Evolutionary conservation across 1,284 basidiomycete species (phyloP), one percentile per base, ranked within the genome.

Genomic region (Pyrrhoderma noxium): DNA sequence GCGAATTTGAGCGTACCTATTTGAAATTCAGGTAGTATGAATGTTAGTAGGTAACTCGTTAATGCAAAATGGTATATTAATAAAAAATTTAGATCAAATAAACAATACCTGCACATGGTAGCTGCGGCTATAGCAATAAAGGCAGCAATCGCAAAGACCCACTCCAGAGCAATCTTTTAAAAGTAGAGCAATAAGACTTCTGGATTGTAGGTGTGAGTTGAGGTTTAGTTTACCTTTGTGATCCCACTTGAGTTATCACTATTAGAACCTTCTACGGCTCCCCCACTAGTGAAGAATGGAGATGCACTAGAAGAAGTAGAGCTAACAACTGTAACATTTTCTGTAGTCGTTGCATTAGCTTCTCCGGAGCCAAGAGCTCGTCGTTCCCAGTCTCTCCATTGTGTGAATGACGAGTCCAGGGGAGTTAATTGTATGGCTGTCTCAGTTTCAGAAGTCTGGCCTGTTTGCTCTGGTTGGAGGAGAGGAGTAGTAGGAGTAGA

Each of bases 101-200:
- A 19, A 16, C 34, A 47, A 18, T 37, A 55, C 53, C 50, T 45
- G 49, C 53, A 55, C 14, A 36, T 44, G 23, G 42, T 45, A 8
- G 52, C 3, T 19, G 43, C 43, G 5, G 46, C 38, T 21, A 56
- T 21, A 14, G 50, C 54, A 2, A 48, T 25, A 13, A 56, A 22
- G 3, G 40, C 45, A 35, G 45, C 45, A 2, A 56, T 43, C 1
- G 54, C 51, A 38, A 53, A 53, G 3, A 56, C 35, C 51, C 51
- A 52, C 21, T 56, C 54, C 9, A 56, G 46, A 5, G 45, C 54
- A 9, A 51, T 53, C 54, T 56, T 22, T 35, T 14, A 16, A 14
- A 14, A 22, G 38, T 23, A 35, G 14, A 53, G n/a, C n/a, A 18
- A 37, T 3, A 52, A 8, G 34, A 34, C 14, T n/a, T 1, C 14